Conservation (phyloP, 805 yeast genomes). For the Saturnispora galanensis region DNA sequence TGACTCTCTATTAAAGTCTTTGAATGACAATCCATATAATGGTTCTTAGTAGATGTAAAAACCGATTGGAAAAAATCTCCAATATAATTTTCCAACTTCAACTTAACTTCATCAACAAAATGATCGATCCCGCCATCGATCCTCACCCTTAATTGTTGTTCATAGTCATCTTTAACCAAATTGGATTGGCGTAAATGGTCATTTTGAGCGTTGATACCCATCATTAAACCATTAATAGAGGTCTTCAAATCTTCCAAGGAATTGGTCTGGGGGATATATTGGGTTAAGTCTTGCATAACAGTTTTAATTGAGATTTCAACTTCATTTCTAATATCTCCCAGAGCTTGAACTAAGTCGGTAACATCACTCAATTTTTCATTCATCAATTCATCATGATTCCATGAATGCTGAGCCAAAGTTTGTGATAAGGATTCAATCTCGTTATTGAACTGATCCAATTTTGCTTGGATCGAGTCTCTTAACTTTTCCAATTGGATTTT, state of each 20-base stretch:
- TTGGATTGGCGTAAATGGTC: background rate
- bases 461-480: no score
- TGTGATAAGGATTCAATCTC: no score
- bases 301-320: background rate
- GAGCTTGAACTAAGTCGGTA: background rate
- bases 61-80: background rate
- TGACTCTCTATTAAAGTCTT: slow-evolving; percentile 4
- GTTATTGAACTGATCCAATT: no score
- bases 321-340: background rate
- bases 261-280: no score
- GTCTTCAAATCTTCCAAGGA: background rate
- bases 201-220: background rate
- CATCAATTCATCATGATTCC: no score
- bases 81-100: no score
- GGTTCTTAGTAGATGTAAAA: slow-evolving; percentile 1
- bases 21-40: background rate
- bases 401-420: no score
- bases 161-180: background rate
- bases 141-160: background rate
- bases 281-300: background rate
- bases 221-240: background rate
- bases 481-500: no score
- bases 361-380: background rate
- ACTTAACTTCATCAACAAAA: no score
- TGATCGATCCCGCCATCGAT: no score